A percentile compares a stretch with the other conserved stretches of the same genome.
phyloP scores from a whole-genome alignment of 345 rosid species.

The Conringia planisiliqua region DNA sequence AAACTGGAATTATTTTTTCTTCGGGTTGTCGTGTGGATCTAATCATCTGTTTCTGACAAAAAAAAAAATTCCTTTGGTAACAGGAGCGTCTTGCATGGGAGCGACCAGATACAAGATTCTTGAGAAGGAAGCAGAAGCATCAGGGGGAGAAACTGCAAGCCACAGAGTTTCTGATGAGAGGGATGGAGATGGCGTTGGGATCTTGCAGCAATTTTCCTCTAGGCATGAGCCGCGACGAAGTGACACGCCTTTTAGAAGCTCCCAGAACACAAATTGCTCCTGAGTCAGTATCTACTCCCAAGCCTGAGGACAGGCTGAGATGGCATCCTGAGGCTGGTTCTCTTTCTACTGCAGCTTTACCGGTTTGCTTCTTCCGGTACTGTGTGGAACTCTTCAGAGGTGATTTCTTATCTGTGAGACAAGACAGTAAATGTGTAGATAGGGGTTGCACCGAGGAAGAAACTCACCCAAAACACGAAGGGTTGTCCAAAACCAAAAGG shows the following conservation, averaged over 20 bases:
- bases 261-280: slow-evolving; percentile 30
- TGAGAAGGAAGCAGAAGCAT: slow-evolving; percentile 22
- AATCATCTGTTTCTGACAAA: slow-evolving; percentile 7
- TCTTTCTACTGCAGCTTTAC: slow-evolving; percentile 36
- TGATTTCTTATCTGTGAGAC: slow-evolving; percentile 27
- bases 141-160: slow-evolving; percentile 38
- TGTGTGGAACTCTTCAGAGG: slow-evolving; percentile 51
- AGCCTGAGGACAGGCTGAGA: slow-evolving; percentile 24
- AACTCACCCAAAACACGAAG: slow-evolving; percentile 5
- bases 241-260: slow-evolving; percentile 26
- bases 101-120: slow-evolving; percentile 48
- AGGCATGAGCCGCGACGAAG: slow-evolving; percentile 36
- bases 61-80: slow-evolving; percentile 7
- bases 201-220: slow-evolving; percentile 52
- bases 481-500: background rate
- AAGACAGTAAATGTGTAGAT: background rate
- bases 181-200: slow-evolving; percentile 49
- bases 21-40: background rate
- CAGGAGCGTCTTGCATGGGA: slow-evolving; percentile 59
- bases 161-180: slow-evolving; percentile 48
- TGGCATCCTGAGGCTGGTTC: slow-evolving; percentile 30
- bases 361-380: slow-evolving; percentile 50
- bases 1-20: background rate
- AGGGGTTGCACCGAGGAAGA: background rate
- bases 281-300: slow-evolving; percentile 34